Evolutionary conservation across 768 basidiomycete genomes (phyloP).

Genomic region (Hygrophorus pudorinus): DNA sequence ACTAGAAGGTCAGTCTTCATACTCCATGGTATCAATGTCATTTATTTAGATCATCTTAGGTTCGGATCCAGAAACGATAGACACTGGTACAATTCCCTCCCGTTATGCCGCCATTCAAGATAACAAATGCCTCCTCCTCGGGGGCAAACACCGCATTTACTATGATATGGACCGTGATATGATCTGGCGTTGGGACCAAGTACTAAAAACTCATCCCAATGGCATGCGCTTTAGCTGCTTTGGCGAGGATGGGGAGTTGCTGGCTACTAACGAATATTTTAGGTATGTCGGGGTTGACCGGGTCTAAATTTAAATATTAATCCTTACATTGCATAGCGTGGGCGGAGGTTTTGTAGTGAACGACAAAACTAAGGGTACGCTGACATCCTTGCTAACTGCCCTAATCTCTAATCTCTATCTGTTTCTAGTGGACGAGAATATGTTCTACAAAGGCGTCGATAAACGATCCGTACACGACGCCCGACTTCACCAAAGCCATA

Average conservation of each 20-base stretch:
- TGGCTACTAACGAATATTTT: slow-evolving; percentile 94
- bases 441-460: slow-evolving; percentile 90
- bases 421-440: slow-evolving; percentile 71
- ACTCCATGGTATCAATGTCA: slow-evolving; percentile 7
- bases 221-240: slow-evolving; percentile 92
- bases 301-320: neutral
- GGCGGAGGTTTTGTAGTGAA: slow-evolving; percentile 95
- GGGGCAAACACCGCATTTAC: slow-evolving; percentile 62
- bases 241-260: slow-evolving; percentile 65
- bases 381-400: neutral
- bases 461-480: slow-evolving; percentile 74
- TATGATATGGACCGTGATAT: slow-evolving; percentile 90
- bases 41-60: slow-evolving; percentile 24
- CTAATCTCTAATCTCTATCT: slow-evolving; percentile 1
- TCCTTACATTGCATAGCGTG: slow-evolving; percentile 34
- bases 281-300: slow-evolving; percentile 27
- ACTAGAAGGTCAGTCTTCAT: slow-evolving; percentile 45
- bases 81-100: slow-evolving; percentile 72
- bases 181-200: slow-evolving; percentile 85
- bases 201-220: slow-evolving; percentile 84
- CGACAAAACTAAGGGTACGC: slow-evolving; percentile 77
- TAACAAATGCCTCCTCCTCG: slow-evolving; percentile 59
- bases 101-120: slow-evolving; percentile 62
- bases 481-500: slow-evolving; percentile 59
- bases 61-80: slow-evolving; percentile 90